Percentiles rank a stretch among this genome's conserved stretches.
Conservation (phyloP, 768 basidiomycete genomes). For the Leucocoprinus sp. region DNA sequence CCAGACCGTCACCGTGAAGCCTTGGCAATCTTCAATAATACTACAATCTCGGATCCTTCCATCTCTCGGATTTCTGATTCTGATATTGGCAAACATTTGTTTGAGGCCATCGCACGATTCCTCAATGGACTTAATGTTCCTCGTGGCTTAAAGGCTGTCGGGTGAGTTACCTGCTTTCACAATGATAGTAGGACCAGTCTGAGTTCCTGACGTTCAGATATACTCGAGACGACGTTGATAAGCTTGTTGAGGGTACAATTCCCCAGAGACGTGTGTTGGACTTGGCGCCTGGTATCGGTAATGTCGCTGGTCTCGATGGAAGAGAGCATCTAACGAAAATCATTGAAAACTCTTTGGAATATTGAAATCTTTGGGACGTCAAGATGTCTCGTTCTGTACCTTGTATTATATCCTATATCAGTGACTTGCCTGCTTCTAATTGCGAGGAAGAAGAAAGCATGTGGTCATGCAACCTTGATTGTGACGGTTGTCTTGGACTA, state of each 20-base stretch:
- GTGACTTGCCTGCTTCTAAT: background rate
- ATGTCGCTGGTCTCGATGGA: conserved; percentile 77
- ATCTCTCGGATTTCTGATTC: conserved; percentile 67
- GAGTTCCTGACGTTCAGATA: conserved; percentile 34
- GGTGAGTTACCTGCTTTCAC: conserved; percentile 24
- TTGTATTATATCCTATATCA: background rate
- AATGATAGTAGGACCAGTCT: background rate
- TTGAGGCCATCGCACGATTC: conserved; percentile 84
- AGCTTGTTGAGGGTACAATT: conserved; percentile 83
- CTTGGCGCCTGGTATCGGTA: conserved; percentile 84
- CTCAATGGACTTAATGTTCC: conserved; percentile 80
- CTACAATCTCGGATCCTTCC: conserved; percentile 57
- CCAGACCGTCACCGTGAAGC: conserved; percentile 88
- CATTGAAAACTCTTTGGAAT: conserved; percentile 72
- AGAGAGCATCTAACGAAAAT: conserved; percentile 75
- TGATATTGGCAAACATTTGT: conserved; percentile 72
- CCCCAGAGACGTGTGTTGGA: conserved; percentile 91
- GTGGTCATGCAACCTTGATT: conserved; percentile 1
- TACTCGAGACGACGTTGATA: conserved; percentile 51
- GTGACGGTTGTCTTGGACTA: background rate
- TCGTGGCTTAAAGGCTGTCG: conserved; percentile 77
- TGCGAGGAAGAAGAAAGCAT: background rate
- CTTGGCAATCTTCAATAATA: conserved; percentile 71
- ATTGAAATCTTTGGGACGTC: too few relatives aligned
- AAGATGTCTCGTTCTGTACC: background rate